phyloP scores from a whole-genome alignment of 768 basidiomycete genomes.

The Pleurotus platypus region DNA sequence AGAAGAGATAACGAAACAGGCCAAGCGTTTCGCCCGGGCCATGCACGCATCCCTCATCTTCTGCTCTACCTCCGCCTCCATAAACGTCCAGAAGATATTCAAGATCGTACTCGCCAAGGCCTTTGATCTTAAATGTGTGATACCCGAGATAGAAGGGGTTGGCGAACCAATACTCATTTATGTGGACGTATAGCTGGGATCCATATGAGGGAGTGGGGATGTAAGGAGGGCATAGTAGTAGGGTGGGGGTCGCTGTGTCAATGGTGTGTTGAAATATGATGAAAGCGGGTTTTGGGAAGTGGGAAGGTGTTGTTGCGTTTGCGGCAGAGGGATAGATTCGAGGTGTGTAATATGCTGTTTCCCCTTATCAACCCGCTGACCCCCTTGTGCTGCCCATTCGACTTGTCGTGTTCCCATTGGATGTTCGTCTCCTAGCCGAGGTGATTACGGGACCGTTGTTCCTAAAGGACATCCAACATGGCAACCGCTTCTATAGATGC shows the following conservation, averaged over 20 bases:
- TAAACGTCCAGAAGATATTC: slow-evolving; percentile 99
- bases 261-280: too few relatives aligned
- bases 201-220: neutral
- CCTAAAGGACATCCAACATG: neutral
- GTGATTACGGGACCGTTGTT: neutral
- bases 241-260: too few relatives aligned
- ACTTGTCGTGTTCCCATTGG: neutral
- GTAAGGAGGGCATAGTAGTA: too few relatives aligned
- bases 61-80: slow-evolving; percentile 97
- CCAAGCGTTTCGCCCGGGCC: slow-evolving; percentile 95
- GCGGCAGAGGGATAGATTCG: neutral
- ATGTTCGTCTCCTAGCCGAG: neutral
- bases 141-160: slow-evolving; percentile 95
- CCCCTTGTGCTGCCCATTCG: neutral
- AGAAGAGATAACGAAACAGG: slow-evolving; percentile 98
- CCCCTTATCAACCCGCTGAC: neutral
- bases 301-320: neutral
- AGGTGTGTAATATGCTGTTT: neutral
- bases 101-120: slow-evolving; percentile 97
- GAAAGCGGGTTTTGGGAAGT: neutral
- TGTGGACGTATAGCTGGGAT: slow-evolving; percentile 64
- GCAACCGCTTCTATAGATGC: neutral
- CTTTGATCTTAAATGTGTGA: slow-evolving; percentile 98
- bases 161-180: slow-evolving; percentile 96
- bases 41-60: slow-evolving; percentile 99